These are phyloP conservation scores for Poteriospumella lacustris DNA, from an alignment of 108 stramenopile genomes.

Conservation along the genomic window DNA sequence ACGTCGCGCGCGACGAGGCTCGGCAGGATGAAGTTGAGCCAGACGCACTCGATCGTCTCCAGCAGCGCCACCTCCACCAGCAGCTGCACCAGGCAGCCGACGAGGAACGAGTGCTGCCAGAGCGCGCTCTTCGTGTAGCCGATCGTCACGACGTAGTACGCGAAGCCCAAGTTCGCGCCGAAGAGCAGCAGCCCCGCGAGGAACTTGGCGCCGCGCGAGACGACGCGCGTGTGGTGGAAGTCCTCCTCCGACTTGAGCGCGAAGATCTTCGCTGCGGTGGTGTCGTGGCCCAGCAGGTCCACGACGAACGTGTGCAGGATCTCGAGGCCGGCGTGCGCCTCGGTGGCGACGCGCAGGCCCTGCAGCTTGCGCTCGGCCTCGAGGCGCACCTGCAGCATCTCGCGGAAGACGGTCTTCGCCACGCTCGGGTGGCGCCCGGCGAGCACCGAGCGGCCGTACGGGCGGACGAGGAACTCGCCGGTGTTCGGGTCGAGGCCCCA, in stretches of 20 bases:
- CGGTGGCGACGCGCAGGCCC: neutral
- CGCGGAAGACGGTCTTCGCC: too few species aligned
- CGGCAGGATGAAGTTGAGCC: neutral
- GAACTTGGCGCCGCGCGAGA: too few species aligned
- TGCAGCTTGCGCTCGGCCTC: too few species aligned
- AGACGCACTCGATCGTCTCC: neutral
- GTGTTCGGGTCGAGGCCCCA: neutral
- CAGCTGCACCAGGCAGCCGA: neutral
- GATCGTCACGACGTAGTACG: neutral
- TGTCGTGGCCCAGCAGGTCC: neutral
- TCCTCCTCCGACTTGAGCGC: neutral
- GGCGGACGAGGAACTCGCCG: neutral
- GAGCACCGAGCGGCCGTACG: too few species aligned
- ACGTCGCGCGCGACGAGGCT: neutral
- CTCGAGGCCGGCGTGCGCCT: neutral
- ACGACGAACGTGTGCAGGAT: neutral
- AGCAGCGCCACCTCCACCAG: neutral
- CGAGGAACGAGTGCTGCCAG: neutral
- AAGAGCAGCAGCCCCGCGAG: neutral
- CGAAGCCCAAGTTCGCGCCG: neutral
- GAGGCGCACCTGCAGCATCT: too few species aligned
- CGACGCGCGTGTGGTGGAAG: too few species aligned
- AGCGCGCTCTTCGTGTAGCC: neutral
- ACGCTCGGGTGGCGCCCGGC: too few species aligned
- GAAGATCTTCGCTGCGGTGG: neutral